These are phyloP conservation scores for Cryphonectria carpinicola DNA, from an alignment of 2,329 filamentous ascomycete genomes.

Conservation along the genomic window DNA sequence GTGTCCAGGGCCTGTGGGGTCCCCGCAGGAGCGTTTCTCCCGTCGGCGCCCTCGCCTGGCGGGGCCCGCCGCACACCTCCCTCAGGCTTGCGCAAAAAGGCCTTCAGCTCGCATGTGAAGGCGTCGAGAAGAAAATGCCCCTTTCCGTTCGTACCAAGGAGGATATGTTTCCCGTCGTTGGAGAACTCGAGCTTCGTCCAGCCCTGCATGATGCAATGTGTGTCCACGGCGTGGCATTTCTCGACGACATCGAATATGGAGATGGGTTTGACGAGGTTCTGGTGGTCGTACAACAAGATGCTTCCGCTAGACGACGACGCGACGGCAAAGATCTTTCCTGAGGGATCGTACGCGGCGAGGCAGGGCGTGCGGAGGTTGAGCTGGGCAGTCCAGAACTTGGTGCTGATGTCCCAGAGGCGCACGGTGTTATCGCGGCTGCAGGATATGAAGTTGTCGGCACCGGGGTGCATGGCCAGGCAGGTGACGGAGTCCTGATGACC, in stretches of 20 bases:
- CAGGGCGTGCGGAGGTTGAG: constrained; percentile 81
- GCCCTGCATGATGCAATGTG: constrained; percentile 64
- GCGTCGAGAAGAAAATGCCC: constrained; percentile 95
- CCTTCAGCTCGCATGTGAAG: constrained; percentile 79
- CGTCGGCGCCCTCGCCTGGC: constrained; percentile 52
- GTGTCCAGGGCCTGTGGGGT: constrained; percentile 51
- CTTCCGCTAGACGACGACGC: constrained; percentile 79
- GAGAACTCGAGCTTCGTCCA: constrained; percentile 96
- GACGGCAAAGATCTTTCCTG: constrained; percentile 87
- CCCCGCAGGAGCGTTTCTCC: constrained; percentile 36
- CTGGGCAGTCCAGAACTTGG: constrained; percentile 77
- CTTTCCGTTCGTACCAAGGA: constrained; percentile 80
- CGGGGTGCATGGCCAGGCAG: constrained; percentile 79
- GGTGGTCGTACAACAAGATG: constrained; percentile 87
- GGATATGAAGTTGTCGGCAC: constrained; percentile 88
- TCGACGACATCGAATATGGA: constrained; percentile 79
- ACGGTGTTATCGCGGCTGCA: constrained; percentile 91
- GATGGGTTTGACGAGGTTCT: constrained; percentile 94
- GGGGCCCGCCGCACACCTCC: constrained; percentile 57
- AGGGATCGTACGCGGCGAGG: constrained; percentile 88
- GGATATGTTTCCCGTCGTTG: constrained; percentile 87
- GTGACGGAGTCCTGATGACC: constrained; percentile 88
- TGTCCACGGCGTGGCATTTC: constrained; percentile 50
- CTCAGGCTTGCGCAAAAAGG: constrained; percentile 67
- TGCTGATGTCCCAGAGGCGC: constrained; percentile 85